Base-by-base conservation (phyloP, 2,329 filamentous ascomycete genomes). In the Ophiostoma ips region DNA sequence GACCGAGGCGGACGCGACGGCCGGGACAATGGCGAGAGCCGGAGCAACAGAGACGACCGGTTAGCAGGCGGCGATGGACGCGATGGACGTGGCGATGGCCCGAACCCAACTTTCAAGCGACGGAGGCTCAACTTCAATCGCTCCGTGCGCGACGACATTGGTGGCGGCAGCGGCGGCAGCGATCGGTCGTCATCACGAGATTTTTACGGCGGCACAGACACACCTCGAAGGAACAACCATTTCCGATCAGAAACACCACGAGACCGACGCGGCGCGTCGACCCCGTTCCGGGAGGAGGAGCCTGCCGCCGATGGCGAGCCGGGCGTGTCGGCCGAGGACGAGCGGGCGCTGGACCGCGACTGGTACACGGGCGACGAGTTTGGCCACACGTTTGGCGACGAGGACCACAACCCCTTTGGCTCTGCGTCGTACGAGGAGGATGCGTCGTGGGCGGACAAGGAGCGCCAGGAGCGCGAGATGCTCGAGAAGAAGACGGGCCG, bases 311-410 rank as follows among this genome's bases (percentile, higher is more conserved):
- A 78, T 0, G 51, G 36, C 44, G 80, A 84, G 58, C 72, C 77
- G 3, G 68, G 70, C 13, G 71, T 79, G 13, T 71, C 75, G 33
- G 75, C 83, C 36, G 78, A 86, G 54, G 86, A 94, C 55, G 76
- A 79, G 16, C 76, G 76, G 55, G 85, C 81, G 10, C 71, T 95
- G 50, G 89, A 95, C 62, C 79, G 89, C 54, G 89, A 95, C 65
- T 95, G 89, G 89, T 95, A 95, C 60, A 81, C 79, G 19, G 86
- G 85, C 45, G 88, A 94, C 60, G 88, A 95, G 62, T 80, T 83
- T 24, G 76, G 77, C 0, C 85, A 94, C 60, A 84, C 83, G 0
- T 86, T 95, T 59, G 89, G 88, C 56, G 89, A 95, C 61, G 89
- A 95, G 55, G 75, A 81, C n/a, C 88, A 95, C 65, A 94, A 95